Conservation (phyloP, 2,329 filamentous ascomycete species). For the Xylaria sp. region DNA sequence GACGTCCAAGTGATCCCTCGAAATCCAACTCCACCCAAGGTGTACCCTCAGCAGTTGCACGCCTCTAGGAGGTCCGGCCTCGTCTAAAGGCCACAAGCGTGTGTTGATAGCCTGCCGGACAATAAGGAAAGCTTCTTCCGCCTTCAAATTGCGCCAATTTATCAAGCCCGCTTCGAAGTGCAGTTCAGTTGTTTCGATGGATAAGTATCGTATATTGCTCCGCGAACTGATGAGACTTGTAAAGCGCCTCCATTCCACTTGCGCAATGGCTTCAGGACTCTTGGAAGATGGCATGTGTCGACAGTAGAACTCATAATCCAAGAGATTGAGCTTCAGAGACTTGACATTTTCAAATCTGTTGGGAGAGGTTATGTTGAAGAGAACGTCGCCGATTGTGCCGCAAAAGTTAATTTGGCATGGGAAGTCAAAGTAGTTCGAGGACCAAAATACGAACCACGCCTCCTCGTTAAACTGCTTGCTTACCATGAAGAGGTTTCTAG, state of each 20-base stretch:
- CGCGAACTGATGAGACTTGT: neutral
- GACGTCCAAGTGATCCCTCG: neutral
- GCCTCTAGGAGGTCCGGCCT: neutral
- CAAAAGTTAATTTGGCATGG: neutral
- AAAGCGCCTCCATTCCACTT: neutral
- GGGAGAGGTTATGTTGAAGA: neutral
- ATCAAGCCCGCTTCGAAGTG: neutral
- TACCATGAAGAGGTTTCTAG: neutral
- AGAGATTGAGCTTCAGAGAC: neutral
- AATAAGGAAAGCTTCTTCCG: neutral
- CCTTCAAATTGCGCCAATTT: neutral
- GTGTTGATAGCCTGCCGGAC: neutral
- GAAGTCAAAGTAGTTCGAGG: neutral
- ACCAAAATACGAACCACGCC: neutral
- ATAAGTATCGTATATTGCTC: neutral
- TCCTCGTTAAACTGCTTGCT: neutral
- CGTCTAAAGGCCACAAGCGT: neutral
- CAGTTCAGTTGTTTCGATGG: neutral
- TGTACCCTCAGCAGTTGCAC: neutral
- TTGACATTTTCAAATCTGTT: neutral
- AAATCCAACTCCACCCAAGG: neutral
- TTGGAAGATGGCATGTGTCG: neutral
- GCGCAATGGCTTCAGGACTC: neutral
- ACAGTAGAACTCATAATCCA: neutral
- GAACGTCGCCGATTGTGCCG: neutral